Base-by-base conservation (phyloP, 2,329 filamentous ascomycete genomes). In the Rhexocercosporidium sp. region DNA sequence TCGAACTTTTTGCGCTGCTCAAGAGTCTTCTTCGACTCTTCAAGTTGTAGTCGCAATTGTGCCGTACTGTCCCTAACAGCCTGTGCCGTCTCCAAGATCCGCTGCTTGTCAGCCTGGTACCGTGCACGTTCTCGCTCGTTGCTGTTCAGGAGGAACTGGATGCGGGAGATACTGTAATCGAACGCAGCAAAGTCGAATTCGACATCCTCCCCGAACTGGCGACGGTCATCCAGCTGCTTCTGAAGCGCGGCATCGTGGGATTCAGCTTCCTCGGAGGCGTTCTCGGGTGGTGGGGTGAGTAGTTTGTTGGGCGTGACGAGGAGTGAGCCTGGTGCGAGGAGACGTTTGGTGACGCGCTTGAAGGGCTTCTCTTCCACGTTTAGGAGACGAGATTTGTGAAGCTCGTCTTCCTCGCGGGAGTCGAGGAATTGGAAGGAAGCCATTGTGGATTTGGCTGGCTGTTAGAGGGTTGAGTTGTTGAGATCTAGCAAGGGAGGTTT, bases 331-430 rank as follows among this genome's bases (percentile, higher is more conserved):
- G 91, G 86, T 25, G 87, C 85, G 5, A 92, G 84, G 9, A 98
- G 87, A 37, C 92, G 90, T 80, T 94, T 94, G 25, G 92, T 92
- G 67, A 97, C 89, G 68, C 94, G 91, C 78, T 93, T 93, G 82
- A 97, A 97, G 0, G 94, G 93, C 66, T 94, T 94, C 77, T 97
- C 93, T 82, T 98, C 95, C 69, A 97, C 91, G 70, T 92, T 92
- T 44, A 97, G 86, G 3, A 97, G 90, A 49, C 95, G 92, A 34
- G 87, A 86, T 76, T 94, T 95, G 82, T 97, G 95, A 44, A 97
- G 89, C 70, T 93, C 90, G 78, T 93, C 90, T 81, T 94, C 91
- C 71, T 93, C 91, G 70, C 86, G 85, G 72, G 92, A 90, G 64
- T 93, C 90, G 59, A 96, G 83, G 57, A 94, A 82, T 53, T 86